phyloP scores from a whole-genome alignment of 23 red algal species.

The Chondrus crispus region DNA sequence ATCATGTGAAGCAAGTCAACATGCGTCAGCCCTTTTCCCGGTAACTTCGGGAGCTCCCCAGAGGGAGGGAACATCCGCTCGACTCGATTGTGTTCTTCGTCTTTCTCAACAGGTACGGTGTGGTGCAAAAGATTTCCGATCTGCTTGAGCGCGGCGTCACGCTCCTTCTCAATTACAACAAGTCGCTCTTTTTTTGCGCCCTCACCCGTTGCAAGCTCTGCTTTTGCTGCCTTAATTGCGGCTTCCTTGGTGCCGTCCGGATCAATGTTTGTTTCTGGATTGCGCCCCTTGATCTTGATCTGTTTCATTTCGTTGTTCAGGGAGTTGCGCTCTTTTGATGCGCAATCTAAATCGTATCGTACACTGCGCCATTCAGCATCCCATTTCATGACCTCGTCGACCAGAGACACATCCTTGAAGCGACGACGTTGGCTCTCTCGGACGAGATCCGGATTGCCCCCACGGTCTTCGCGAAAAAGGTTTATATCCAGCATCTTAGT shows the following conservation, averaged over 20 bases:
- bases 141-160: slow-evolving; percentile 66
- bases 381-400: slow-evolving; percentile 77
- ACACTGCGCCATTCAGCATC: slow-evolving; percentile 78
- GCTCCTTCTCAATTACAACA: slow-evolving; percentile 45
- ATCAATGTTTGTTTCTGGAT: slow-evolving; percentile 48
- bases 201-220: slow-evolving; percentile 22
- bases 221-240: slow-evolving; percentile 57
- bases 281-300: slow-evolving; percentile 70
- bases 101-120: slow-evolving; percentile 67
- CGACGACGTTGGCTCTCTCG: slow-evolving; percentile 89
- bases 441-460: slow-evolving; percentile 85
- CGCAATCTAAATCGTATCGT: slow-evolving; percentile 69
- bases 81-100: slow-evolving; percentile 88
- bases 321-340: slow-evolving; percentile 55
- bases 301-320: slow-evolving; percentile 79
- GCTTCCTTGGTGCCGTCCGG: slow-evolving; percentile 54
- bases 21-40: slow-evolving; percentile 70
- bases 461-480: slow-evolving; percentile 90
- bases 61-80: slow-evolving; percentile 78
- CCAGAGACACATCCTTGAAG: slow-evolving; percentile 64
- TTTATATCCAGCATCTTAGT: slow-evolving; percentile 88
- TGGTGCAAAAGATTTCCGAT: slow-evolving; percentile 94
- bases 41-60: slow-evolving; percentile 34
- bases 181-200: slow-evolving; percentile 40
- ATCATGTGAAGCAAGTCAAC: slow-evolving; percentile 97